phyloP scores from a whole-genome alignment of 176 grass and related monocot genomes.

The bread wheat (Triticum aestivum) region DNA sequence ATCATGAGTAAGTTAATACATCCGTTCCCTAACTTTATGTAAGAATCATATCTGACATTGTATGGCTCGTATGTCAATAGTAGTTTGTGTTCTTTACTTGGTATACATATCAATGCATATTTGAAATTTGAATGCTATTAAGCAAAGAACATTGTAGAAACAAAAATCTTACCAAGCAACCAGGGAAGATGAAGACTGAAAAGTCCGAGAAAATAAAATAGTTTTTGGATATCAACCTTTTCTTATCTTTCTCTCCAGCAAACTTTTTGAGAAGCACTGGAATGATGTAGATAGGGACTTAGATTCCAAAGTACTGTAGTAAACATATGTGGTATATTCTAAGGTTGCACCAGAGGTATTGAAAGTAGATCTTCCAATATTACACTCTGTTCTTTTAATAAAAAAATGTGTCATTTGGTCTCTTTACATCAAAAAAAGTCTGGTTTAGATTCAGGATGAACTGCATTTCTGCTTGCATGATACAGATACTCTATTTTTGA shows the following conservation, averaged over 20 bases:
- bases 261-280: constrained; percentile 94
- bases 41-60: background rate
- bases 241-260: constrained; percentile 78
- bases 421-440: no score
- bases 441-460: no score
- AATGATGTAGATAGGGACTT: constrained; percentile 8
- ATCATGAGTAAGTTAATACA: no score
- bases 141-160: background rate
- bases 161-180: constrained; percentile 70
- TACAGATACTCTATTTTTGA: no score
- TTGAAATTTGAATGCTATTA: background rate
- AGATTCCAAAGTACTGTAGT: no score
- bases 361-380: no score
- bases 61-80: background rate
- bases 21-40: no score
- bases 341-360: no score
- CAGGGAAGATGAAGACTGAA: constrained; percentile 80
- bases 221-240: constrained; percentile 83
- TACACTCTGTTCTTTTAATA: no score
- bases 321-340: no score
- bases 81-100: background rate
- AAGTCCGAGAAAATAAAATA: constrained; percentile 87
- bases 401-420: no score
- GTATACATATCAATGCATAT: background rate
- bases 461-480: no score